Evolutionary conservation across 2,329 filamentous ascomycete species (phyloP), one percentile per base, ranked within the genome.

Genomic region (Diaporthe sp.): DNA sequence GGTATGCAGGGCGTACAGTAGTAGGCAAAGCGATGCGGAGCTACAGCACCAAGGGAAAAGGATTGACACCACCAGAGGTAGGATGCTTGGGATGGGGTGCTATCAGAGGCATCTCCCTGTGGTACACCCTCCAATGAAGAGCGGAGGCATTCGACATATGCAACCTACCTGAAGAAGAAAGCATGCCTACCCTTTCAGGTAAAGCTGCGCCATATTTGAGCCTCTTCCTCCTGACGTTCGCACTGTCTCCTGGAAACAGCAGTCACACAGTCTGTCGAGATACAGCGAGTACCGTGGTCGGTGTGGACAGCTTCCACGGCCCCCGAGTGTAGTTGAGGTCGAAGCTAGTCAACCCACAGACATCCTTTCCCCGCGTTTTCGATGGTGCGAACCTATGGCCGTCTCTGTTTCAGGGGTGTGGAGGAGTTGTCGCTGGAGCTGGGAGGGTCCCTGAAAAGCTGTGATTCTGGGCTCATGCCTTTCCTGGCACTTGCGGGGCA

Each of bases 121-220:
- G 46, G 49, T 42, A 55, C 22, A n/a, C 46, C 34, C 15, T 70
- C 65, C 49, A 55, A 34, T 42, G 34, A 55, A 55, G 34, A 9
- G 25, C 12, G 39, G n/a, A 12, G n/a, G 19, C 17, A 19, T 25
- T 44, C 17, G 61, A 67, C 28, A 55, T 61, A 57, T 39, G 44
- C 62, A 39, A 65, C 62, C 46, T 76, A 57, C 62, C 57, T 67
- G 46, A 76, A 71, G 72, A 31, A 76, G 75, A 53, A 73, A 76
- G 72, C 57, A 57, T 51, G 25, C 8, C 37, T 76, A 12, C 75
- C 75, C 67, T 46, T 74, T 76, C 72, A 60, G 75, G 65, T 15
- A 51, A 71, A 74, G 75, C 49, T 61, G 28, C 25, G 15, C 9
- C 17, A 4, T 15, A 58, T 74, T 65, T 57, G 55, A 74, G 46